Percentiles rank a stretch among this genome's conserved stretches.
phyloP scores from a whole-genome alignment of 768 basidiomycete species.

The Lactarius hatsudake region DNA sequence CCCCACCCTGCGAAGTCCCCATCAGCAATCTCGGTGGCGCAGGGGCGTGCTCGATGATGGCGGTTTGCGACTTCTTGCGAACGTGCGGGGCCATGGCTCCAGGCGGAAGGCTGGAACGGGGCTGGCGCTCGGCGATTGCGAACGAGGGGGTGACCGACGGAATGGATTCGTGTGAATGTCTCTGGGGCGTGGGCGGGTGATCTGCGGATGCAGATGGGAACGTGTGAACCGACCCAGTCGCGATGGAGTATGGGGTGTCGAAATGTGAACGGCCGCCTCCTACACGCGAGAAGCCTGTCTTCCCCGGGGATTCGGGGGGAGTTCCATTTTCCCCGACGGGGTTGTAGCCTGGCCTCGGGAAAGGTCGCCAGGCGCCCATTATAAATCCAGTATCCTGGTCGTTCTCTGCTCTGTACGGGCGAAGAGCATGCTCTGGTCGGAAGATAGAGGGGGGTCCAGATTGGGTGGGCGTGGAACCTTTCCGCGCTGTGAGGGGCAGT shows the following conservation, averaged over 20 bases:
- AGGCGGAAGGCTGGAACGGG: constrained; percentile 44
- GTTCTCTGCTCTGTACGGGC: constrained; percentile 73
- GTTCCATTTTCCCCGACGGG: constrained; percentile 38
- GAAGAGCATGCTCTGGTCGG: constrained; percentile 73
- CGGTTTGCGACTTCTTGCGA: constrained; percentile 79
- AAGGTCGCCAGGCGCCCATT: constrained; percentile 93
- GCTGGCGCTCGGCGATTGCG: constrained; percentile 22
- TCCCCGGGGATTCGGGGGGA: constrained; percentile 30
- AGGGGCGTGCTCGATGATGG: constrained; percentile 69
- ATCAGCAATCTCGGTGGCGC: background rate
- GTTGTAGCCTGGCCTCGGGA: constrained; percentile 51
- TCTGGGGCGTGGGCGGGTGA: constrained; percentile 29
- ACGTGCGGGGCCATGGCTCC: constrained; percentile 70
- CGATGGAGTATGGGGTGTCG: constrained; percentile 80
- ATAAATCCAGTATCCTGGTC: constrained; percentile 82
- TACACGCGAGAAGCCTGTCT: constrained; percentile 79
- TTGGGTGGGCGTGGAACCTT: constrained; percentile 38
- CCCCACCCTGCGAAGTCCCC: background rate
- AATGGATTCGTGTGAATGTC: constrained; percentile 21
- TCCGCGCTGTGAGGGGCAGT: constrained; percentile 25
- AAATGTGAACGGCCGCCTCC: constrained; percentile 87
- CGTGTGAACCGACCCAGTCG: constrained; percentile 34
- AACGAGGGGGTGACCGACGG: constrained; percentile 27
- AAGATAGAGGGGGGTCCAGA: constrained; percentile 69
- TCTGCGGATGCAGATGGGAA: constrained; percentile 63